Evolutionary conservation across 2,329 filamentous ascomycete species (phyloP).

Genomic region (Cytospora piceicola): DNA sequence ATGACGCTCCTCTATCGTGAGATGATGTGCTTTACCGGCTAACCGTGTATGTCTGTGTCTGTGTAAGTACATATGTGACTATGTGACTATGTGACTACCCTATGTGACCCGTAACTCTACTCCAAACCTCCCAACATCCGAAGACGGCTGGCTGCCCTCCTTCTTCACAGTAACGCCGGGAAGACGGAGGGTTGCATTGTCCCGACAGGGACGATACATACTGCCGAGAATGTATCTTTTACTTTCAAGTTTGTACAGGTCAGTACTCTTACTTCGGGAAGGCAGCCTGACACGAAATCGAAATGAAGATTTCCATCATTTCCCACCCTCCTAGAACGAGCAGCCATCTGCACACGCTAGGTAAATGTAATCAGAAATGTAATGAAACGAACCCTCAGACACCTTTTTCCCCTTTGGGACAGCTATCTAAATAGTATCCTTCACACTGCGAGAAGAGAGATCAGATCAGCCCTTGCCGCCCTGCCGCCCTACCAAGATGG

Average conservation of each 20-base stretch:
- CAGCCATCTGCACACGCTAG: not conserved
- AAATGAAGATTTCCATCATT: not conserved
- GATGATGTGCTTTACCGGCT: not conserved
- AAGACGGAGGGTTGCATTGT: not conserved
- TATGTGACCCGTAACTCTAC: not conserved
- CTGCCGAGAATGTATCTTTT: not conserved
- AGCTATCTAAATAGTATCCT: not conserved
- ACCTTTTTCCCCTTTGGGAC: not conserved
- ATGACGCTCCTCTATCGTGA: not conserved
- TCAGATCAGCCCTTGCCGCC: not conserved
- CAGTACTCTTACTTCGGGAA: not conserved
- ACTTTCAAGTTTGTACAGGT: not conserved
- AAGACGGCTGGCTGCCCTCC: not conserved
- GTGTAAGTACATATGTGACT: too few species aligned
- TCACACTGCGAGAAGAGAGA: too few species aligned
- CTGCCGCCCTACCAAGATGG: not conserved
- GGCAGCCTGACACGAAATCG: not conserved
- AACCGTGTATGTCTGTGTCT: not conserved
- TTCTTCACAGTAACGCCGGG: not conserved
- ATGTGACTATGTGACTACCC: not conserved
- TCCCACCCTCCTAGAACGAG: not conserved
- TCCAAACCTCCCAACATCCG: not conserved
- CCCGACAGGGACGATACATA: not conserved
- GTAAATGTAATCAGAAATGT: too few species aligned
- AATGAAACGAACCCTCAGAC: not conserved